A percentile compares a stretch with the other conserved stretches of the same genome.
phyloP scores from a whole-genome alignment of 2,329 filamentous ascomycete species.

The Penicillium sp. region DNA sequence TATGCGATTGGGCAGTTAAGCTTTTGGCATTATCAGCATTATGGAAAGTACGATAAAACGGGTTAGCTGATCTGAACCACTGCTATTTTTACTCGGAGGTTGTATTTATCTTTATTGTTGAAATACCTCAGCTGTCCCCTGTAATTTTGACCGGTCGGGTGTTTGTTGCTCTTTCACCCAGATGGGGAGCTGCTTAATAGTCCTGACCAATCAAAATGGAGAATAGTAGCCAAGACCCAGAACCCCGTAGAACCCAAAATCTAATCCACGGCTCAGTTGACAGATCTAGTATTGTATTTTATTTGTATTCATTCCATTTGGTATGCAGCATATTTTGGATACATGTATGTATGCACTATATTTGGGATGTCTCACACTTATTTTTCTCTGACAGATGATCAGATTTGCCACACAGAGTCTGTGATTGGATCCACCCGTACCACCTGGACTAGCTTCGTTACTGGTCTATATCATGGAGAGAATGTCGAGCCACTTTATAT shows the following conservation, averaged over 20 bases:
- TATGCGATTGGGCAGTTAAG: not conserved
- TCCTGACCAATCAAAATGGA: not conserved
- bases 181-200: not conserved
- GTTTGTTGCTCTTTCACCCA: slow-evolving; percentile 12
- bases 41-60: not conserved
- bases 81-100: too few species aligned
- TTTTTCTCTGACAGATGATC: slow-evolving; percentile 5
- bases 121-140: not conserved
- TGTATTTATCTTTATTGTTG: too few species aligned
- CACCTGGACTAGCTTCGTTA: not conserved
- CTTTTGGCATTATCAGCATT: not conserved
- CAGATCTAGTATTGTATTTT: slow-evolving; percentile 2
- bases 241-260: not conserved
- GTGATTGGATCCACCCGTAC: slow-evolving; percentile 4
- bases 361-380: slow-evolving; percentile 12
- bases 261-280: not conserved
- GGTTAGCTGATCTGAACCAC: not conserved
- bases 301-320: not conserved
- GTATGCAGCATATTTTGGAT: not conserved
- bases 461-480: not conserved
- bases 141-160: slow-evolving; percentile 1
- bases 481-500: slow-evolving; percentile 4
- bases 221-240: not conserved
- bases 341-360: slow-evolving; percentile 7
- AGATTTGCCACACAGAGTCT: slow-evolving; percentile 4